Base-by-base conservation (phyloP, 371 early-diverging fungal genomes). In the Apophysomyces ossiformis region DNA sequence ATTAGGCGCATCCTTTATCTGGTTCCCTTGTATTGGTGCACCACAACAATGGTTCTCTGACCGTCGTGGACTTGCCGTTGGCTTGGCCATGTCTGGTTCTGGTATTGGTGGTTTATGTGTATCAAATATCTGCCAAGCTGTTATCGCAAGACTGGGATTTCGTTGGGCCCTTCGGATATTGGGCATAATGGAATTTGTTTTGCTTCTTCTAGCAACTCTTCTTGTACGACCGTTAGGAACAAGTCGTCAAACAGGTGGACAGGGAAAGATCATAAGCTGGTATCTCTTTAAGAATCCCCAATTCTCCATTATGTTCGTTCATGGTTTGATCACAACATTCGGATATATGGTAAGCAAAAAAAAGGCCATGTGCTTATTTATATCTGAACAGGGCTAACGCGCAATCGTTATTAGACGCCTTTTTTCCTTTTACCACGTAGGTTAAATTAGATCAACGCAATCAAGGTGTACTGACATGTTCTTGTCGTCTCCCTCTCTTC, bases 1-100 rank as follows among this genome's bases (percentile, higher is more conserved):
- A 0, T 68, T 90, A 46, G 92, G 93, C 11, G 79, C 85, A 5
- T 84, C 89, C 0, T 74, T 95, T 50, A 64, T 89, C 5, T 90
- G 86, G 78, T 87, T 92, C 39, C 89, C 92, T 1, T 87, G 87
- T 50, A 70, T 91, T 12, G 76, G 86, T 7, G 83, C 90, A 5
- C 85, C 90, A 0, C 78, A 87, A 16, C 89, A 93, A 58, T 93
- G 90, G 89, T 94, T 92, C 65, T 65, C 72, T 56, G 84, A 79
- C 58, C 64, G 79, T 46, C 84, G 93, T 16, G 90, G 90, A 1
- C 66, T 91, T 35, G 93, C 93, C 1, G 85, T 89, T 12, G 94
- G 94, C 7, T 66, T 92, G 8, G 89, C 90, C 12, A 82, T 89
- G 67, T 77, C 89, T 5, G 74, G 64, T 8, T 84, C 86, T 1